Percentiles rank a stretch among this genome's conserved stretches.
Conservation (phyloP, 495 filamentous ascomycete genomes). For the Xylaria longipes region DNA sequence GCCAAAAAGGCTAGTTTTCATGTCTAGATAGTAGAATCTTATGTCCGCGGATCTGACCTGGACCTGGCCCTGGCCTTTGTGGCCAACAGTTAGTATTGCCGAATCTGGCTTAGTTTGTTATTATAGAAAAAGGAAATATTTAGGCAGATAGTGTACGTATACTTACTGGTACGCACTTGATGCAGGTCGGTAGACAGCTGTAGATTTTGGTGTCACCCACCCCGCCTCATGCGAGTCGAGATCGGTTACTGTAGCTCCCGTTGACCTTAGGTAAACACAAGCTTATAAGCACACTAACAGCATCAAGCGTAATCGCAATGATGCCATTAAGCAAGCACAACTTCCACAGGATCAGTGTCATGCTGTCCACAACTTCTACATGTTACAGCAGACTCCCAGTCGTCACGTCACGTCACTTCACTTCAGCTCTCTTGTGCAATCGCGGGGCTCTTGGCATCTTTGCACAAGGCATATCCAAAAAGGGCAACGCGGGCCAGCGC, state of each 20-base stretch:
- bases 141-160: not conserved
- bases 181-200: not conserved
- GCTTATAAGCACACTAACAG: not conserved
- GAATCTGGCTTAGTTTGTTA: not conserved
- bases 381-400: not conserved
- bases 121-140: not conserved
- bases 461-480: not conserved
- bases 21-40: too few relatives aligned
- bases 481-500: slow-evolving; percentile 1
- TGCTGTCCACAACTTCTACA: not conserved
- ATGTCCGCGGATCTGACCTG: too few relatives aligned
- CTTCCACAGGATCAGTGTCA: not conserved
- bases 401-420: slow-evolving; percentile 8
- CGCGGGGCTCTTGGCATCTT: slow-evolving; percentile 12
- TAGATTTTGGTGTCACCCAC: not conserved
- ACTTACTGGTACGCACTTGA: not conserved
- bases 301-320: not conserved
- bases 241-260: not conserved
- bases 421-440: not conserved
- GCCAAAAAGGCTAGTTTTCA: too few relatives aligned
- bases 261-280: not conserved
- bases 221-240: not conserved
- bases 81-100: not conserved
- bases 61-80: too few relatives aligned
- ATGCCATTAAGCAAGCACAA: not conserved